Conservation (phyloP, 345 rosid genomes). For the Eucalyptus microcorys region DNA sequence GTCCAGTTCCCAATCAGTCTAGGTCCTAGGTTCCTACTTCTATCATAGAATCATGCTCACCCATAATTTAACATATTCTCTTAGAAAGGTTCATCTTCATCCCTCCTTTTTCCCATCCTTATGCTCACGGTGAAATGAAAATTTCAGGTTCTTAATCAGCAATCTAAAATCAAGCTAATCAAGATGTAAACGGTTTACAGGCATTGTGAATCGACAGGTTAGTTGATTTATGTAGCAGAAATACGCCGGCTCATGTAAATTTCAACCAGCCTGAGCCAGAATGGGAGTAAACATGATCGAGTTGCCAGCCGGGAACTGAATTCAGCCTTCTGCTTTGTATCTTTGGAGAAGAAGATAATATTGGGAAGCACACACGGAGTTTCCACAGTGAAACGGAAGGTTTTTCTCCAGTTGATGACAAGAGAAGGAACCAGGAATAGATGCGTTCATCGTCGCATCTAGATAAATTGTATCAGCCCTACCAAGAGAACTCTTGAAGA, state of each 20-base stretch:
- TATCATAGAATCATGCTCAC: not conserved
- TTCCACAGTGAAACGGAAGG: not conserved
- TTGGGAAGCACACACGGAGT: not conserved
- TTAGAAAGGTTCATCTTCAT: not conserved
- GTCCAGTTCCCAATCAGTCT: not conserved
- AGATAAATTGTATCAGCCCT: not conserved
- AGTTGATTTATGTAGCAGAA: not conserved
- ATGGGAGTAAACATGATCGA: not conserved
- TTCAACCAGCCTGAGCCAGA: not conserved
- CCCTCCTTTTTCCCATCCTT: not conserved
- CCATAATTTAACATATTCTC: no score
- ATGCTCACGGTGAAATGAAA: not conserved
- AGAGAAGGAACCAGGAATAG: not conserved
- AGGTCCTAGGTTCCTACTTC: not conserved
- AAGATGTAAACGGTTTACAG: not conserved
- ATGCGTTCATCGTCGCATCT: not conserved
- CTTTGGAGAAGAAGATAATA: not conserved
- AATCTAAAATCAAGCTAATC: not conserved
- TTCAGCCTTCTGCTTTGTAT: not conserved
- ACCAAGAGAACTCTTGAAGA: not conserved
- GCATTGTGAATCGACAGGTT: not conserved
- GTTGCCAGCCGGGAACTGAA: not conserved
- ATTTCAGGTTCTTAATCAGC: not conserved
- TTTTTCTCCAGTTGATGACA: not conserved
- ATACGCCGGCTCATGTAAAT: not conserved